These are phyloP conservation scores for Wallemia hederae DNA, from an alignment of 1,284 basidiomycete genomes.

Conservation along the genomic window DNA sequence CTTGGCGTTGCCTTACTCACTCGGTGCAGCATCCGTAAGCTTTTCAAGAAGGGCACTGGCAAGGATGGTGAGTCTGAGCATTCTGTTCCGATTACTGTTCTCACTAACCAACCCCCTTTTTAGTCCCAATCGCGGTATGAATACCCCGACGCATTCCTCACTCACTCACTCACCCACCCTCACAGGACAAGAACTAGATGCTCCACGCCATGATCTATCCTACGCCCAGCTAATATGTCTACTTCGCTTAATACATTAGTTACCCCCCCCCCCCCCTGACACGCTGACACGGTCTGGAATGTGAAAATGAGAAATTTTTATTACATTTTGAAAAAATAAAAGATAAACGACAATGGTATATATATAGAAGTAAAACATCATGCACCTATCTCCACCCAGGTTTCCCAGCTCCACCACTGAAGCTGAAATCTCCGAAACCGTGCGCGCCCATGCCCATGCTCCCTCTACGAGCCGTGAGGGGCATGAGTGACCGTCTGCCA, in stretches of 20 bases:
- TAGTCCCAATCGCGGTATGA: neutral
- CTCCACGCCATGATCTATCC: neutral
- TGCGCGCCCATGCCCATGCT: neutral
- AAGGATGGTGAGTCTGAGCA: neutral
- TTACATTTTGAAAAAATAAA: neutral
- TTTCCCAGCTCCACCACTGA: neutral
- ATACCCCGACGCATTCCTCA: neutral
- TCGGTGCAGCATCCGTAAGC: neutral
- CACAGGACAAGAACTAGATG: neutral
- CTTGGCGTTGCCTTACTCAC: neutral
- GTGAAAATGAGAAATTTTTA: neutral
- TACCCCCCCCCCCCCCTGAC: too few relatives aligned
- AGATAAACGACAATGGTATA: neutral
- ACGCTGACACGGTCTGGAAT: too few relatives aligned
- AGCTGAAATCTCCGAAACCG: neutral
- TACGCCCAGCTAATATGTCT: neutral
- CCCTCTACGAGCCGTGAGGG: neutral
- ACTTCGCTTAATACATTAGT: neutral
- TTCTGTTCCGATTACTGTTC: neutral
- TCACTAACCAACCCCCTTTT: neutral
- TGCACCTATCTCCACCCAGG: neutral
- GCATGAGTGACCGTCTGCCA: neutral
- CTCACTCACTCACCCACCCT: neutral
- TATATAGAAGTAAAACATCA: too few relatives aligned
- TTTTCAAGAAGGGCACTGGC: neutral